phyloP scores from a whole-genome alignment of 2,329 filamentous ascomycete species.

The Torrubiella hemipterigena region DNA sequence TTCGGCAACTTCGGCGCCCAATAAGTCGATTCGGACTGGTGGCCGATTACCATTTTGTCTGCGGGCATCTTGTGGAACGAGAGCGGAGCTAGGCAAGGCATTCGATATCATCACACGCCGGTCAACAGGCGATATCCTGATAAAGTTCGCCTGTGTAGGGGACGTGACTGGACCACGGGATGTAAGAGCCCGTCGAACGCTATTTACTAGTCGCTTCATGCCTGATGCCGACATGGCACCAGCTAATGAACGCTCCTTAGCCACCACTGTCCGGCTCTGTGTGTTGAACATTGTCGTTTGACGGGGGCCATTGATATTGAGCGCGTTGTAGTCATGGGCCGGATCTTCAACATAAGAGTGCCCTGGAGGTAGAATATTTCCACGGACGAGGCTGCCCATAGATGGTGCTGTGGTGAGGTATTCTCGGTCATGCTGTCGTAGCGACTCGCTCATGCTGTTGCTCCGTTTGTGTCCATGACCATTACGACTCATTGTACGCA shows the following conservation, averaged over 20 bases:
- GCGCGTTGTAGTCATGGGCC: conserved; percentile 35
- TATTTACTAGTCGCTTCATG: conserved; percentile 77
- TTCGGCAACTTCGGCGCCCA: conserved; percentile 67
- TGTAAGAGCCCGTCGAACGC: conserved; percentile 71
- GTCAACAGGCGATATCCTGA: conserved; percentile 35
- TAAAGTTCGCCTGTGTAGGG: conserved; percentile 32
- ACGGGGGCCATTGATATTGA: conserved; percentile 16
- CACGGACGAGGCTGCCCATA: conserved; percentile 75
- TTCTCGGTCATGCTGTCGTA: conserved; percentile 56
- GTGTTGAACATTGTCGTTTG: conserved; percentile 42
- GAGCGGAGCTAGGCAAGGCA: conserved; percentile 44
- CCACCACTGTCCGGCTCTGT: conserved; percentile 19
- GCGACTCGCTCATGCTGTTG: conserved; percentile 75
- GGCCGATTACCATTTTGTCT: conserved; percentile 31
- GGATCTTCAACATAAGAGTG: conserved; percentile 68
- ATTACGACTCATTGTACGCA: conserved; percentile 47
- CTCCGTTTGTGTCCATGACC: conserved; percentile 63
- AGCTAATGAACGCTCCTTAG: conserved; percentile 34
- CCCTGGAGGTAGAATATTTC: conserved; percentile 70
- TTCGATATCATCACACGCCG: conserved; percentile 43
- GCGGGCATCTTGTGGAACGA: conserved; percentile 43
- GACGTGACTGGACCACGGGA: conserved; percentile 36
- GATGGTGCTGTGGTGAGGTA: conserved; percentile 53
- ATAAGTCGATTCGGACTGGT: conserved; percentile 62
- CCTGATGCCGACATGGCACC: conserved; percentile 58